Conservation (phyloP, 352 stramenopile genomes). For the Blastocystis hominis region DNA sequence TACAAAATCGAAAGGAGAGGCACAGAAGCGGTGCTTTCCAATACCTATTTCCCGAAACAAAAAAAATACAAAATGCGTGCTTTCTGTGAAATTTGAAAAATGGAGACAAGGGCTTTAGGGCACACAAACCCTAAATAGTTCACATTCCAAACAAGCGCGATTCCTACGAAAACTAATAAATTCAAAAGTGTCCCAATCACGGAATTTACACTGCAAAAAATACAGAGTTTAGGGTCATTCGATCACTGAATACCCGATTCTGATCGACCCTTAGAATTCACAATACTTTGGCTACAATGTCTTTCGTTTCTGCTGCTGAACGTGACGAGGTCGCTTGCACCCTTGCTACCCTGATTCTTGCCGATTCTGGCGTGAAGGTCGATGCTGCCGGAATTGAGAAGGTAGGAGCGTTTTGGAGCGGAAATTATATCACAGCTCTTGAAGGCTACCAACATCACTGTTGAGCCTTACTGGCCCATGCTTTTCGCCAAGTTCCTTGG, state of each 20-base stretch:
- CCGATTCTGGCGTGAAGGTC: slow-evolving; percentile 28
- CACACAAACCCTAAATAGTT: too few species aligned
- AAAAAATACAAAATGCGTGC: too few species aligned
- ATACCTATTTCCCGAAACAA: too few species aligned
- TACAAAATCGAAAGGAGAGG: too few species aligned
- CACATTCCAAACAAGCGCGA: too few species aligned
- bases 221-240: background rate
- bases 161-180: too few species aligned
- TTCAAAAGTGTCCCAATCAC: background rate
- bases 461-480: slow-evolving; percentile 77
- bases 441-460: slow-evolving; percentile 66
- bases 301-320: slow-evolving; percentile 28
- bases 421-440: slow-evolving; percentile 58
- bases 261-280: too few species aligned
- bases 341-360: slow-evolving; percentile 15
- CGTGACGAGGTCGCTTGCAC: slow-evolving; percentile 30
- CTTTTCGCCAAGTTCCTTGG: slow-evolving; percentile 74
- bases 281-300: too few species aligned
- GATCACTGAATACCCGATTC: too few species aligned
- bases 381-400: slow-evolving; percentile 15
- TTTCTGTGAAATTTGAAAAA: too few species aligned
- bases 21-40: too few species aligned
- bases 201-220: background rate
- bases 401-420: background rate
- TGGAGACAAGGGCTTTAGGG: too few species aligned